Conservation (phyloP, 2,329 filamentous ascomycete genomes). For the Aspergillus jensenii region DNA sequence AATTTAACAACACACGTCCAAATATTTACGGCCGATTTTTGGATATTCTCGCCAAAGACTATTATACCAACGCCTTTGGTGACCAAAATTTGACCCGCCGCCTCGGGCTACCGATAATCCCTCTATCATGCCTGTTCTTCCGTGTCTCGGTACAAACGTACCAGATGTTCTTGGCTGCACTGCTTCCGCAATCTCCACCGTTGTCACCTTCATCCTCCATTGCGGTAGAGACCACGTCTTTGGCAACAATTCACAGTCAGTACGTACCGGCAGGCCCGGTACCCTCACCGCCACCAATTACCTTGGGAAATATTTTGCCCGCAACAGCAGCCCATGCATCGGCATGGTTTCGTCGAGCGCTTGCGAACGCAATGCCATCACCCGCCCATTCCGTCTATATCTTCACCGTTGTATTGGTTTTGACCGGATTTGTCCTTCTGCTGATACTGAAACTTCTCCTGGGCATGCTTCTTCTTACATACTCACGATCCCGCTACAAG, state of each 20-base stretch:
- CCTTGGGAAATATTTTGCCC: slow-evolving; percentile 53
- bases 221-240: slow-evolving; percentile 35
- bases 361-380: slow-evolving; percentile 44
- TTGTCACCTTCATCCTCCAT: slow-evolving; percentile 54
- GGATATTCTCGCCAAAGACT: slow-evolving; percentile 94
- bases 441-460: slow-evolving; percentile 82
- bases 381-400: slow-evolving; percentile 43
- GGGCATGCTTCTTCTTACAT: slow-evolving; percentile 82
- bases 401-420: slow-evolving; percentile 76
- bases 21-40: slow-evolving; percentile 85
- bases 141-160: slow-evolving; percentile 93
- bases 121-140: slow-evolving; percentile 90
- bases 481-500: slow-evolving; percentile 74
- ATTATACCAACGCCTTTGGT: slow-evolving; percentile 93
- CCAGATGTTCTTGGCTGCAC: slow-evolving; percentile 92
- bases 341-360: slow-evolving; percentile 37
- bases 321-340: slow-evolving; percentile 54
- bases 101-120: slow-evolving; percentile 86
- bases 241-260: slow-evolving; percentile 45
- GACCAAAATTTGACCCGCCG: slow-evolving; percentile 87
- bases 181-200: slow-evolving; percentile 70
- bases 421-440: slow-evolving; percentile 80
- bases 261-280: slow-evolving; percentile 59
- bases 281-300: slow-evolving; percentile 65
- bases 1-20: slow-evolving; percentile 97